These are phyloP conservation scores for Aspergillus sp. DNA, from an alignment of 2,329 filamentous ascomycete genomes.

Conservation along the genomic window DNA sequence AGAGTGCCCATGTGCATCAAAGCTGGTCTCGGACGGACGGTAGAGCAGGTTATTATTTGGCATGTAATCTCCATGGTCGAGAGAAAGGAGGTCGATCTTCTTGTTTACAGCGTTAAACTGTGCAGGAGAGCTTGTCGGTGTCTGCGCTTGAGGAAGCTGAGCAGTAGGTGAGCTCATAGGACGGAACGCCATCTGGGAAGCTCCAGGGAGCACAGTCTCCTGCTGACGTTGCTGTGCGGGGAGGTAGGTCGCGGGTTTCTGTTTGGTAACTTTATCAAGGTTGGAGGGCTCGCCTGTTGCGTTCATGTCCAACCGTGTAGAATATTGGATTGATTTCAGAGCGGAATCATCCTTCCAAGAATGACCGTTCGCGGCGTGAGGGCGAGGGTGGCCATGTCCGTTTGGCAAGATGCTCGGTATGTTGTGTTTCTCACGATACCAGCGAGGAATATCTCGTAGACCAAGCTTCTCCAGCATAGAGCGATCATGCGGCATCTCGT, in stretches of 20 bases:
- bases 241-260: conserved; percentile 9
- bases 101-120: conserved; percentile 8
- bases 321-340: conserved; percentile 19
- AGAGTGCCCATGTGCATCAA: conserved; percentile 13
- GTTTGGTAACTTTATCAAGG: conserved; percentile 13
- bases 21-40: conserved; percentile 7
- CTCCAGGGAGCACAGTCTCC: background rate
- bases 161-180: conserved; percentile 11
- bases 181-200: conserved; percentile 9
- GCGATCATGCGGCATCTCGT: conserved; percentile 77
- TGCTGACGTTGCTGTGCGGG: conserved; percentile 13
- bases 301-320: conserved; percentile 16
- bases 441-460: conserved; percentile 56
- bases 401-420: conserved; percentile 29
- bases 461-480: conserved; percentile 68
- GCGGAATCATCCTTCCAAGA: conserved; percentile 21
- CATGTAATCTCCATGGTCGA: conserved; percentile 21
- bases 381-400: conserved; percentile 19
- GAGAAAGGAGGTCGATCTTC: conserved; percentile 24
- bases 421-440: conserved; percentile 54
- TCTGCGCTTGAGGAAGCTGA: conserved; percentile 12
- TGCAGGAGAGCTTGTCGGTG: conserved; percentile 11
- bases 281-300: conserved; percentile 12
- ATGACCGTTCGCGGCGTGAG: conserved; percentile 10
- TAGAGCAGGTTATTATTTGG: conserved; percentile 8